These are phyloP conservation scores for Pseudisothecium myosuroides DNA, from an alignment of 225 moss, liverwort and hornwort genomes.

Conservation along the genomic window DNA sequence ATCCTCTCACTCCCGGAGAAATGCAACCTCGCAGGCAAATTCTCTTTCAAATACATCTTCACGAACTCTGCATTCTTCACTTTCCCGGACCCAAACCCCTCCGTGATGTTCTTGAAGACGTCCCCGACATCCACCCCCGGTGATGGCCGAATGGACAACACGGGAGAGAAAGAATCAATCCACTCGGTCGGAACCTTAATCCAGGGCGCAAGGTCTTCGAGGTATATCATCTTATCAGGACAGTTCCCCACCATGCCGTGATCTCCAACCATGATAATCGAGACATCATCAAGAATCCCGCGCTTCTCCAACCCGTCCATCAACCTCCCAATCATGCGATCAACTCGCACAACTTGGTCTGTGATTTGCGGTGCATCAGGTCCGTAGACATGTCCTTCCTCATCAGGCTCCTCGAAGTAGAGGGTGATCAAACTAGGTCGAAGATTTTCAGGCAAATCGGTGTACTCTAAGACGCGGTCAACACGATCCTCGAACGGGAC, in stretches of 20 bases:
- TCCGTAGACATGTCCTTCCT: slow-evolving; percentile 63
- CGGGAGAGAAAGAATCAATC: slow-evolving; percentile 21
- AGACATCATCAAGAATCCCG: slow-evolving; percentile 43
- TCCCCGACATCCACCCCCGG: slow-evolving; percentile 15
- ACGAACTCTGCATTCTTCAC: slow-evolving; percentile 39
- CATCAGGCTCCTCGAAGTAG: slow-evolving; percentile 89
- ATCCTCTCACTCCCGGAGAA: slow-evolving; percentile 29
- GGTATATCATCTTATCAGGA: slow-evolving; percentile 33
- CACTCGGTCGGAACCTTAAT: slow-evolving; percentile 15
- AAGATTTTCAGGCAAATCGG: slow-evolving; percentile 37
- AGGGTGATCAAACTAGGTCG: slow-evolving; percentile 67
- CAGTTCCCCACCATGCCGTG: slow-evolving; percentile 54
- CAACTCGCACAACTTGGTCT: slow-evolving; percentile 38
- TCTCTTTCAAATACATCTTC: slow-evolving; percentile 37
- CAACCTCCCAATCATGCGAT: slow-evolving; percentile 59
- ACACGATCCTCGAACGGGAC: slow-evolving; percentile 75
- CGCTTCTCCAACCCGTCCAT: slow-evolving; percentile 60
- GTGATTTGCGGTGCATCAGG: slow-evolving; percentile 83
- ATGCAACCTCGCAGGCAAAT: slow-evolving; percentile 36
- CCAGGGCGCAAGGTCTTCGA: slow-evolving; percentile 40
- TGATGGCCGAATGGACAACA: slow-evolving; percentile 33
- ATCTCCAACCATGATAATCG: slow-evolving; percentile 46
- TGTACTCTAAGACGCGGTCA: slow-evolving; percentile 51
- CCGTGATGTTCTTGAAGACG: slow-evolving; percentile 19
- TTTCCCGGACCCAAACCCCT: slow-evolving; percentile 19